These are phyloP conservation scores for Eucalyptus sp. DNA, from an alignment of 345 rosid genomes.

Conservation along the genomic window DNA sequence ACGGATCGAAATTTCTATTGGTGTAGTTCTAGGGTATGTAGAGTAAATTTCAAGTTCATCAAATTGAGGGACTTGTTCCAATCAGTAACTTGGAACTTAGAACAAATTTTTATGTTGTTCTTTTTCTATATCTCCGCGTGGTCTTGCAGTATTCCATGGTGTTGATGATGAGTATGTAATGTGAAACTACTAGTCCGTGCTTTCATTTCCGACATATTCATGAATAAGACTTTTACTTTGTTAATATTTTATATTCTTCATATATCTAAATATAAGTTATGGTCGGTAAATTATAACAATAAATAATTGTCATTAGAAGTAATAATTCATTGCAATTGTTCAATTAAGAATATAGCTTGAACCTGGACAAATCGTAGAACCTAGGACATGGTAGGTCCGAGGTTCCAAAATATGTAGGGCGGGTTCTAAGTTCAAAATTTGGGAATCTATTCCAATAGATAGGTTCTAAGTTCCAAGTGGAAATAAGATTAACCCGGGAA, in stretches of 20 bases:
- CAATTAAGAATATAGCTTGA: neutral
- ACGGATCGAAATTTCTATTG: neutral
- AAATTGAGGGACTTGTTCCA: neutral
- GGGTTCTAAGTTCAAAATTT: neutral
- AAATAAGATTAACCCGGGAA: no score
- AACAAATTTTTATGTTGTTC: neutral
- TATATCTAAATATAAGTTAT: no score
- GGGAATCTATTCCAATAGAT: neutral
- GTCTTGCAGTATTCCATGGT: no score
- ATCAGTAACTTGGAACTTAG: neutral
- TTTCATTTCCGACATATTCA: neutral
- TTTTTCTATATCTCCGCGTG: neutral
- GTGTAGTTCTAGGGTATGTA: neutral
- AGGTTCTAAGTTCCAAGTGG: neutral
- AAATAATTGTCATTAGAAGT: neutral
- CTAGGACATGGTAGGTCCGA: neutral
- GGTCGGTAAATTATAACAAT: neutral
- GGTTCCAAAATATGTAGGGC: no score
- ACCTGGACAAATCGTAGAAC: neutral
- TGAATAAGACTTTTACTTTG: no score
- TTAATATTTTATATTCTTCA: no score
- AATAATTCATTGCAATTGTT: neutral
- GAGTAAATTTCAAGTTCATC: neutral
- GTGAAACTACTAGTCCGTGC: fast-evolving
- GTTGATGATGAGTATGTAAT: neutral